A percentile compares a stretch with the other conserved stretches of the same genome.
Conservation (phyloP, 306 rosid species). For the Luffa acutangula region DNA sequence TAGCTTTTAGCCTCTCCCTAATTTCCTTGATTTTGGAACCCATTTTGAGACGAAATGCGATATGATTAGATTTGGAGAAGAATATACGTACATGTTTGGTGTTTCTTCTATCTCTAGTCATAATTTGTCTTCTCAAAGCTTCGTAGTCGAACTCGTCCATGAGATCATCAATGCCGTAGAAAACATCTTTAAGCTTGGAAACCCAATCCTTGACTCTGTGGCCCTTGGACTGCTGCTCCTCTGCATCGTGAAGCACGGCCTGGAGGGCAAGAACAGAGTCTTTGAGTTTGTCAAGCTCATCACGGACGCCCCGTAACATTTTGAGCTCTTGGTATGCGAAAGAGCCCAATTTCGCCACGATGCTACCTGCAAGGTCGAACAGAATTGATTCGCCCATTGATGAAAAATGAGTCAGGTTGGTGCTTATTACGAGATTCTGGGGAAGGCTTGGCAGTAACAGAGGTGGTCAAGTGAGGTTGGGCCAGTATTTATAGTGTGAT, state of each 20-base stretch:
- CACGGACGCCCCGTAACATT: not conserved
- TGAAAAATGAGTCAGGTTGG: not conserved
- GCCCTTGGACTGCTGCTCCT: not conserved
- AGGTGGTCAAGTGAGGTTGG: too few species aligned
- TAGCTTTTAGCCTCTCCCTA: not conserved
- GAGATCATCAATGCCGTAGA: not conserved
- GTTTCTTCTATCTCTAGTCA: not conserved
- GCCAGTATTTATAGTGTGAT: too few species aligned
- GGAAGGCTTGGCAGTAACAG: too few species aligned
- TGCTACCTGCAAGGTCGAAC: not conserved
- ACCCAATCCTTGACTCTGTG: slow-evolving; percentile 8
- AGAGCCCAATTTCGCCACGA: not conserved
- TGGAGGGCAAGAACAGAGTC: not conserved
- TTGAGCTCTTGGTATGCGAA: not conserved
- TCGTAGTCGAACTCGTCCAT: slow-evolving; percentile 6
- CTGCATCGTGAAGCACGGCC: slow-evolving; percentile 9
- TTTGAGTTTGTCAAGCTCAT: not conserved
- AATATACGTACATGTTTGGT: not conserved
- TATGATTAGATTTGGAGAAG: not conserved
- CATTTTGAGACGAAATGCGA: not conserved
- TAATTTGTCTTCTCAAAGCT: not conserved
- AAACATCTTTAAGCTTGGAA: slow-evolving; percentile 11
- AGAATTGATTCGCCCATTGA: not conserved
- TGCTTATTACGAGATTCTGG: too few species aligned
- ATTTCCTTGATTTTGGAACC: not conserved